phyloP scores from a whole-genome alignment of 352 stramenopile species.

The Phytopythium ostracodes region DNA sequence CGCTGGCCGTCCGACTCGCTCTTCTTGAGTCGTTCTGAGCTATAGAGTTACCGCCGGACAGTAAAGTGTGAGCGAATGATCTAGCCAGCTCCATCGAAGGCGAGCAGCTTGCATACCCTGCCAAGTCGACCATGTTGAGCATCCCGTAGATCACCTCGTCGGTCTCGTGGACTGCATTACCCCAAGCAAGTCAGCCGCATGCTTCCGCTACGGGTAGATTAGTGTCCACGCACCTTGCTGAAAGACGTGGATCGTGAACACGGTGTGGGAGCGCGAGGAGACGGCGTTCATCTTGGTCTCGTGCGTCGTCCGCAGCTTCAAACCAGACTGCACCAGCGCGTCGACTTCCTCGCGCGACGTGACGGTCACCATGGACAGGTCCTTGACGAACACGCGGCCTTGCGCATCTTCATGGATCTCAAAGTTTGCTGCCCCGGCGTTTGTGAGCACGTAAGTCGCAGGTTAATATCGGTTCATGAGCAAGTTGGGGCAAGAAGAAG shows the following conservation, averaged over 20 bases:
- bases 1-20: slow-evolving; percentile 83
- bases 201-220: background rate
- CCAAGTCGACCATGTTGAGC: slow-evolving; percentile 84
- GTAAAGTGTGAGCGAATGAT: background rate
- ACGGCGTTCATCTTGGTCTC: slow-evolving; percentile 92
- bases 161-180: slow-evolving; percentile 14
- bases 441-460: too few species aligned
- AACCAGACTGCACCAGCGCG: slow-evolving; percentile 78
- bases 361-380: slow-evolving; percentile 90
- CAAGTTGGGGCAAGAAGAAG: background rate
- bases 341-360: slow-evolving; percentile 80
- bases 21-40: slow-evolving; percentile 83
- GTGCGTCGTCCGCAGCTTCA: slow-evolving; percentile 87
- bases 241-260: slow-evolving; percentile 87
- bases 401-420: slow-evolving; percentile 92
- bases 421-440: slow-evolving; percentile 58
- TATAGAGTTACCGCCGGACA: slow-evolving; percentile 8
- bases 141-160: slow-evolving; percentile 83
- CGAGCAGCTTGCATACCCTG: slow-evolving; percentile 24
- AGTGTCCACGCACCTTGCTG: slow-evolving; percentile 50
- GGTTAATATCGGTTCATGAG: too few species aligned
- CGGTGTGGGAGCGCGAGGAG: slow-evolving; percentile 83
- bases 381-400: slow-evolving; percentile 92
- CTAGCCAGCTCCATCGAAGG: background rate
- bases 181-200: background rate